These are phyloP conservation scores for Paecilomyces fulvus DNA, from an alignment of 2,329 filamentous ascomycete genomes.

Conservation along the genomic window DNA sequence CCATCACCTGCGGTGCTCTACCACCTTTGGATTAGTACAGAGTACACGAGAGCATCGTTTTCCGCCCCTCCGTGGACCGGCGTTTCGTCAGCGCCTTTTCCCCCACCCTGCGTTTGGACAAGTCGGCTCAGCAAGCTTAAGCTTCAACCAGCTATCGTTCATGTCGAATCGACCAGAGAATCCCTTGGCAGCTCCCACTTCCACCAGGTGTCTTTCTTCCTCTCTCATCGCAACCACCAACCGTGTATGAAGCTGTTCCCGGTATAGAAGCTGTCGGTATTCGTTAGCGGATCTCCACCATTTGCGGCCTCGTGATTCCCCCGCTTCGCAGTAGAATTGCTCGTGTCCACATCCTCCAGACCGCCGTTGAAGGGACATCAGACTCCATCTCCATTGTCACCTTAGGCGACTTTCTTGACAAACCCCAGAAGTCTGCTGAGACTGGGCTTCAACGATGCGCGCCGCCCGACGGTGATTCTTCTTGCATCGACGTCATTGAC, in stretches of 20 bases:
- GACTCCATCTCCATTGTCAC: conserved; percentile 3
- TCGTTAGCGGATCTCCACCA: neutral
- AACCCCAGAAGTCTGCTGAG: conserved; percentile 4
- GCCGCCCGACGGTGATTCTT: conserved; percentile 18
- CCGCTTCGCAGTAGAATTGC: neutral
- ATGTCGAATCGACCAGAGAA: neutral
- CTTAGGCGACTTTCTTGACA: conserved; percentile 7
- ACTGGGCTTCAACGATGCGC: conserved; percentile 11
- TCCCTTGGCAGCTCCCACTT: neutral
- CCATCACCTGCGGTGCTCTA: neutral
- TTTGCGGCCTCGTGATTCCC: neutral
- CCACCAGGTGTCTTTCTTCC: neutral
- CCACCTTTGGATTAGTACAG: neutral
- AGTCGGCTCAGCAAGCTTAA: neutral
- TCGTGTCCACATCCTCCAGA: neutral
- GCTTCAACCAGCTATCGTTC: neutral
- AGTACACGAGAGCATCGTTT: neutral
- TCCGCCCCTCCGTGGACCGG: neutral
- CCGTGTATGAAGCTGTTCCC: neutral
- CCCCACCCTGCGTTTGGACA: neutral
- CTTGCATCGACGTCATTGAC: conserved; percentile 31
- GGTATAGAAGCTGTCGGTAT: neutral
- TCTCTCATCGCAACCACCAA: neutral
- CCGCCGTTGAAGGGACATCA: neutral
- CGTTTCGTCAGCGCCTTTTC: neutral